Percentiles rank a stretch among this genome's conserved stretches.
Conservation (phyloP, 495 filamentous ascomycete genomes). For the Aspergillus ellipticus region DNA sequence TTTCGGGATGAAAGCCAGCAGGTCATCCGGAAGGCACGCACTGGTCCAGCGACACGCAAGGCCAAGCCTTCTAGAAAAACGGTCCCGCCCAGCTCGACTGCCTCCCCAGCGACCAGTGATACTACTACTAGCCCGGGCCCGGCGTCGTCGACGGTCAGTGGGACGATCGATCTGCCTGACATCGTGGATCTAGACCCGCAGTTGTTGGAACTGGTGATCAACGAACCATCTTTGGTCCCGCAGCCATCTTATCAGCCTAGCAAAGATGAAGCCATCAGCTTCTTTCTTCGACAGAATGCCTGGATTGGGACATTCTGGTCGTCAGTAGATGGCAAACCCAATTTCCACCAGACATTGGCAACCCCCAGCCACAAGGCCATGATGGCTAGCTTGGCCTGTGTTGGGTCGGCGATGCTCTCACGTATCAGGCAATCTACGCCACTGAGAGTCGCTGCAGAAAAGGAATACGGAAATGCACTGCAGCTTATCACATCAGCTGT, state of each 20-base stretch:
- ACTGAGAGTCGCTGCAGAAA: slow-evolving; percentile 36
- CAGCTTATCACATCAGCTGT: slow-evolving; percentile 52
- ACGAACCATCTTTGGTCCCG: slow-evolving; percentile 8
- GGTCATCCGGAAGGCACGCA: slow-evolving; percentile 61
- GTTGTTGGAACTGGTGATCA: slow-evolving; percentile 1
- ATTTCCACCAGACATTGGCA: slow-evolving; percentile 18
- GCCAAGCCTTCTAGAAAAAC: slow-evolving; percentile 14
- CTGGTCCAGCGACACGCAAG: slow-evolving; percentile 23
- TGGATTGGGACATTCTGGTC: slow-evolving; percentile 35
- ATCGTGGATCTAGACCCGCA: not conserved
- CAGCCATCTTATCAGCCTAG: slow-evolving; percentile 23
- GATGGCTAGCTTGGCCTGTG: slow-evolving; percentile 43
- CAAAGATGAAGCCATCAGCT: slow-evolving; percentile 38
- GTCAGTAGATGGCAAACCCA: slow-evolving; percentile 20
- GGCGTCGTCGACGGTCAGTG: slow-evolving; percentile 1
- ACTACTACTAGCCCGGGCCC: slow-evolving; percentile 7
- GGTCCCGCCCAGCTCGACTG: not conserved
- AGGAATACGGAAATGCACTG: slow-evolving; percentile 47
- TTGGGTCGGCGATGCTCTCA: slow-evolving; percentile 49
- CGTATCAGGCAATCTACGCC: slow-evolving; percentile 33
- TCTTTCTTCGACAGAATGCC: slow-evolving; percentile 41
- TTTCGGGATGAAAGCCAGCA: slow-evolving; percentile 71
- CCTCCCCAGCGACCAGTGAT: slow-evolving; percentile 8
- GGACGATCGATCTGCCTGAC: slow-evolving; percentile 17
- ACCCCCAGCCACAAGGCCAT: slow-evolving; percentile 33